Conservation (phyloP, 768 basidiomycete genomes). For the Psilocybe cubensis region DNA sequence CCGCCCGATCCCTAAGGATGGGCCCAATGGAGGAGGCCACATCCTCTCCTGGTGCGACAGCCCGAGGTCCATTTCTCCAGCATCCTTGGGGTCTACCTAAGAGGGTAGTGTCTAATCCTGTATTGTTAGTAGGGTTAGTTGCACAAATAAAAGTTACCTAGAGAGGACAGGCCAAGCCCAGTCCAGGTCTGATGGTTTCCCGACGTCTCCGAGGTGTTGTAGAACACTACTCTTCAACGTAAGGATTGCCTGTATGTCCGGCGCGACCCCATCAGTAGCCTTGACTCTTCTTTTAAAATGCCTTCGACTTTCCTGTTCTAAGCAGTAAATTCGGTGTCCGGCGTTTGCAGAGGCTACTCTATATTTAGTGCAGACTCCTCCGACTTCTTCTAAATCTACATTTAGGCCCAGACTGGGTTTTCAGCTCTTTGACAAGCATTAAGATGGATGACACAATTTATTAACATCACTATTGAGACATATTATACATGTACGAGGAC, state of each 20-base stretch:
- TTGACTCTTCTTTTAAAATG: neutral
- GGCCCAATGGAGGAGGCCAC: neutral
- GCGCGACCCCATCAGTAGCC: slow-evolving; percentile 3
- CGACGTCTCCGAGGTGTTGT: neutral
- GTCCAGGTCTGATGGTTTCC: slow-evolving; percentile 2
- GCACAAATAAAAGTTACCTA: neutral
- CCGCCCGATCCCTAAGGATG: neutral
- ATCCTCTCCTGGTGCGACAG: neutral
- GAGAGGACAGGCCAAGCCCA: neutral
- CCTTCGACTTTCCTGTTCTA: slow-evolving; percentile 2
- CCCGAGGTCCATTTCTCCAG: neutral
- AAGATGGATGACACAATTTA: too few species aligned
- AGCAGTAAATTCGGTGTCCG: neutral
- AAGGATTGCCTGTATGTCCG: neutral
- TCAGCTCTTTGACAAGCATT: too few species aligned
- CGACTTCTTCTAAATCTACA: too few species aligned
- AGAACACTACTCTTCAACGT: neutral
- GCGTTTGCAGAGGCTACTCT: neutral
- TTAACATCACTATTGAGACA: too few species aligned
- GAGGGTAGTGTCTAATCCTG: neutral
- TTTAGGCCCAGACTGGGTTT: too few species aligned
- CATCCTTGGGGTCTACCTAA: neutral
- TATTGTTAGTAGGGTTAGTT: neutral
- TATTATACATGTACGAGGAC: too few species aligned
- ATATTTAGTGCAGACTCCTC: neutral